phyloP scores from a whole-genome alignment of 2,329 filamentous ascomycete genomes.

The Pyrenophora teres region DNA sequence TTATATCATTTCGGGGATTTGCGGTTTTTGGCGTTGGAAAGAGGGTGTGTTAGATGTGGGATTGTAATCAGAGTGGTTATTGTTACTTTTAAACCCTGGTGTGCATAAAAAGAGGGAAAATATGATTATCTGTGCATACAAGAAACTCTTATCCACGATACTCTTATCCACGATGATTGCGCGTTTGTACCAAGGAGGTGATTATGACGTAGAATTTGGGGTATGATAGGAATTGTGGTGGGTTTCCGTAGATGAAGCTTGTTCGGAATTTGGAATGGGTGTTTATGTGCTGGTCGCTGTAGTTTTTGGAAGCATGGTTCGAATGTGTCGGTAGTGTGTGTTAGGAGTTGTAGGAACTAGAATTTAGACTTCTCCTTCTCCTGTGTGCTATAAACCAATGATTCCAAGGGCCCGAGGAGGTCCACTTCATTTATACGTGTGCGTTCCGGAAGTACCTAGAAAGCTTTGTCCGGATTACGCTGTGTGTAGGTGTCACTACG shows the following conservation, averaged over 20 bases:
- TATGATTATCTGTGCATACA: too few relatives aligned
- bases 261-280: too few relatives aligned
- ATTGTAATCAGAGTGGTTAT: too few relatives aligned
- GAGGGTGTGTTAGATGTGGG: too few relatives aligned
- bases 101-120: too few relatives aligned
- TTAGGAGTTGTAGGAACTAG: neutral
- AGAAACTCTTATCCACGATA: neutral
- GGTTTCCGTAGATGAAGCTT: too few relatives aligned
- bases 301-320: neutral
- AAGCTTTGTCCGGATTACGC: neutral
- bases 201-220: too few relatives aligned
- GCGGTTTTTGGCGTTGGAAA: too few relatives aligned
- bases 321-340: neutral
- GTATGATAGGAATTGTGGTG: too few relatives aligned
- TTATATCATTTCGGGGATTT: too few relatives aligned
- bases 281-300: neutral
- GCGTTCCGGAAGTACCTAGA: conserved; percentile 6
- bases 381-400: neutral
- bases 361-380: neutral
- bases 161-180: conserved; percentile 45
- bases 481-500: neutral
- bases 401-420: neutral
- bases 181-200: conserved; percentile 17
- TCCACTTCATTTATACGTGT: neutral
- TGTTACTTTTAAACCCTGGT: too few relatives aligned